Evolutionary conservation across 2,329 filamentous ascomycete species (phyloP), one percentile per base, ranked within the genome.

Genomic region (Colletotrichum somersetense): DNA sequence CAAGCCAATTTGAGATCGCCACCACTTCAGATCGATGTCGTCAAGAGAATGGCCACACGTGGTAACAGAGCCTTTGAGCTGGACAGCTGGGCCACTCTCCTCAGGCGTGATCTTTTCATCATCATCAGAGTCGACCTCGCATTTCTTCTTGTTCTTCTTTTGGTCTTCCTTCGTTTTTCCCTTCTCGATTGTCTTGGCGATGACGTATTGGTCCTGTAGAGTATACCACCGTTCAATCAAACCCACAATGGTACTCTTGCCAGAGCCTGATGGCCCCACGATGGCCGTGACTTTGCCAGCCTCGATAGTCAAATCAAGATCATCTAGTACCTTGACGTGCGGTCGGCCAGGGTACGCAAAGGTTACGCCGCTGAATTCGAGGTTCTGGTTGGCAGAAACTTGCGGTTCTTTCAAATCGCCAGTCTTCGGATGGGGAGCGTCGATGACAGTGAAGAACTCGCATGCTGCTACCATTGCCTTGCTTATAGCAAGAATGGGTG

Each of bases 171-270:
- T 82, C 75, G 83, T 85, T 76, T 83, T 83, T 73, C 86, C 83
- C 76, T 84, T 83, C 73, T 85, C 85, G 50, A 85, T 80, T 3
- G 85, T 82, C 77, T 86, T 87, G 18, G 83, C 84, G 38, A 89
- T 85, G n/a, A 84, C 75, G 66, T 86, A 81, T 71, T 89, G 85
- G 7, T 87, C 83, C 46, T 86, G 82, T 0, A 92, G 83, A 2
- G 89, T 88, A 77, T 94, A 94, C 91, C 91, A 94, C 42, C 91
- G 84, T 77, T 94, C 90, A 3, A 94, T 83, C 2, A 95, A 81
- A 0, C 90, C 91, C 0, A 94, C 89, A 35, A 94, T 89, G 0
- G 92, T 95, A 62, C 90, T 92, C 79, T 95, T 95, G 0, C 93
- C 92, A 5, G 88, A 91, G 0, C 92, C 92, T 2, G 91, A 93